Evolutionary conservation across 108 stramenopile genomes (phyloP).

Genomic region (Schizochytrium sp.): DNA sequence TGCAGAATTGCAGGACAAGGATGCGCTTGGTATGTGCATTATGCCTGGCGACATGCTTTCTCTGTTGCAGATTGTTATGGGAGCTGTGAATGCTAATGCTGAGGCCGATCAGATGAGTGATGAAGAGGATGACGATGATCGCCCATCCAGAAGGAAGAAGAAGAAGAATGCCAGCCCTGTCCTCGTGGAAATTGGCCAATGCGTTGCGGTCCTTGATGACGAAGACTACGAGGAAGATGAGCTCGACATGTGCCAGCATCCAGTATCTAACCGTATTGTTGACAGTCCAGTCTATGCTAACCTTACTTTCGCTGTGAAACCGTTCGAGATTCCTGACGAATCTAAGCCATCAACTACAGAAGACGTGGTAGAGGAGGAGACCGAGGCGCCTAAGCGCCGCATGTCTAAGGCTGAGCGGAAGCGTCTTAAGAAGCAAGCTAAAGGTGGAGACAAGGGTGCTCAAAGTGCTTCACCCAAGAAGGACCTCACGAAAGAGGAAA

Average conservation of each 20-base stretch:
- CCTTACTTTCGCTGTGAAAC: neutral
- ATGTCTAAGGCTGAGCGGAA: conserved; percentile 38
- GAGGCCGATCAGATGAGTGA: neutral
- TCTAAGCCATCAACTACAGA: neutral
- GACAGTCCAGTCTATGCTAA: neutral
- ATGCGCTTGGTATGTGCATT: neutral
- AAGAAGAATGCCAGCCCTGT: neutral
- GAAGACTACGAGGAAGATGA: conserved; percentile 23
- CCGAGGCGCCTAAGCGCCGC: neutral
- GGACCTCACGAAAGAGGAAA: neutral
- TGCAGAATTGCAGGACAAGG: neutral
- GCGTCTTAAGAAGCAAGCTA: conserved; percentile 45
- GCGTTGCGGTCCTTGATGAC: neutral
- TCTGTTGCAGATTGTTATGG: conserved; percentile 27
- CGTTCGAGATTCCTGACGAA: neutral
- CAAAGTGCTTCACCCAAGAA: neutral
- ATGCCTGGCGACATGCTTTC: conserved; percentile 17
- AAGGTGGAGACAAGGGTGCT: neutral
- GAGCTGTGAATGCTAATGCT: neutral
- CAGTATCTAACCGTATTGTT: conserved; percentile 1
- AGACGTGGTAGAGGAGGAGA: neutral
- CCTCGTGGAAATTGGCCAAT: conserved; percentile 2
- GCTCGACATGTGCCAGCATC: conserved; percentile 38
- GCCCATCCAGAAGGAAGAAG: neutral
- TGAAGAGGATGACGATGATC: neutral